Conservation (phyloP, 768 basidiomycete species). For the Gelatoporia subvermispora region DNA sequence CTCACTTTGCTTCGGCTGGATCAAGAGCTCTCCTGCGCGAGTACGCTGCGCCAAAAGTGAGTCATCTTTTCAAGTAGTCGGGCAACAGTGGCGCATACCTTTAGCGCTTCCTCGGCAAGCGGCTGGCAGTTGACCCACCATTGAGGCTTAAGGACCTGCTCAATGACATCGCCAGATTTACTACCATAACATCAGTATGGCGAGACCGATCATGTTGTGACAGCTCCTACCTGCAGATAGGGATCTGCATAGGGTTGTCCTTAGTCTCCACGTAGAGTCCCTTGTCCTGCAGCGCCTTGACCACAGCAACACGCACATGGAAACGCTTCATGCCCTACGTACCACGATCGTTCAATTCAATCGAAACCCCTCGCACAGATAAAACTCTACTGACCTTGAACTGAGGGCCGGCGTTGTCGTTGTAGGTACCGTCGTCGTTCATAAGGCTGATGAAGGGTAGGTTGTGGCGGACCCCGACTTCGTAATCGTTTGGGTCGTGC, state of each 20-base stretch:
- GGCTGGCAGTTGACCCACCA: constrained; percentile 98
- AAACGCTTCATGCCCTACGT: constrained; percentile 93
- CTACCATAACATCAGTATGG: constrained; percentile 31
- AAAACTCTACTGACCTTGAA: constrained; percentile 51
- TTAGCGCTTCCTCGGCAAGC: constrained; percentile 84
- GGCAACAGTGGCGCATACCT: constrained; percentile 39
- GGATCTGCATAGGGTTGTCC: constrained; percentile 97
- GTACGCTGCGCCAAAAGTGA: constrained; percentile 58
- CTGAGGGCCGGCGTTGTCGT: constrained; percentile 75
- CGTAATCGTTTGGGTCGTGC: constrained; percentile 96
- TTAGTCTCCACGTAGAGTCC: constrained; percentile 88
- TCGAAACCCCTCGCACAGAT: neutral
- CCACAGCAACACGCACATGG: constrained; percentile 81
- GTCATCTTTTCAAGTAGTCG: neutral
- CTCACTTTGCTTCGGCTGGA: constrained; percentile 82
- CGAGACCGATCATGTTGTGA: neutral
- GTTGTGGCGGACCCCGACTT: constrained; percentile 82
- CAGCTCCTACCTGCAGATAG: constrained; percentile 71
- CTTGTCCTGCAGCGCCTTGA: constrained; percentile 76
- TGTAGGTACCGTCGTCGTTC: constrained; percentile 96
- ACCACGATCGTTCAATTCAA: neutral
- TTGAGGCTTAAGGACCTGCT: constrained; percentile 92
- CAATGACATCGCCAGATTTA: constrained; percentile 96
- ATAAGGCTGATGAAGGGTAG: constrained; percentile 91
- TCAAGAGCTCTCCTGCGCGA: constrained; percentile 76